phyloP scores from a whole-genome alignment of 2,329 filamentous ascomycete genomes.

The Fusarium siculi region DNA sequence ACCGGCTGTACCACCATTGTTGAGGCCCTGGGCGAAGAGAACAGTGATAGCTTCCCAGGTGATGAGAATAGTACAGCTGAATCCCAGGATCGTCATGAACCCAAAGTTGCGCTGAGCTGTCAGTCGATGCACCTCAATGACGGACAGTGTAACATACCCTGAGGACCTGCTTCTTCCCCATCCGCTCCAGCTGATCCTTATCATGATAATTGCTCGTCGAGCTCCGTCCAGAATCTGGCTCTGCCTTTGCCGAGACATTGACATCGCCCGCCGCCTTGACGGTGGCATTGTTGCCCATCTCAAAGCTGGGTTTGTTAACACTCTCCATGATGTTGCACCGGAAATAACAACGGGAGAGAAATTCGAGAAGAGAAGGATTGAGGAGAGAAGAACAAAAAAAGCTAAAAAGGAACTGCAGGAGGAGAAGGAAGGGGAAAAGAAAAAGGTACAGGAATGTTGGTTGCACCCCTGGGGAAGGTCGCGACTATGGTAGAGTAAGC shows the following conservation, averaged over 20 bases:
- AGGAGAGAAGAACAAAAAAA: background rate
- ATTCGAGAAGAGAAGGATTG: background rate
- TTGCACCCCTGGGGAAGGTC: constrained; percentile 3
- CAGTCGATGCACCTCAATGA: background rate
- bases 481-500: background rate
- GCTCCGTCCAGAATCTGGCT: constrained; percentile 29
- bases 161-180: constrained; percentile 47
- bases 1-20: constrained; percentile 64
- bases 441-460: background rate
- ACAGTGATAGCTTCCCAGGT: constrained; percentile 61
- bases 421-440: background rate
- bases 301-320: constrained; percentile 36
- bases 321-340: constrained; percentile 30
- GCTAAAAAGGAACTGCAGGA: constrained; percentile 2
- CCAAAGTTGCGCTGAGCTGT: constrained; percentile 56
- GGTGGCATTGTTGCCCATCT: constrained; percentile 37
- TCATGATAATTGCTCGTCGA: constrained; percentile 33
- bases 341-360: background rate
- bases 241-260: constrained; percentile 16
- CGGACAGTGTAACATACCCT: background rate
- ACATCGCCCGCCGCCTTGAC: constrained; percentile 21
- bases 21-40: constrained; percentile 49
- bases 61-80: constrained; percentile 62
- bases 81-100: constrained; percentile 61
- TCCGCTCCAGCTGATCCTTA: constrained; percentile 41